Base-by-base conservation (phyloP, 2,329 filamentous ascomycete species). In the Epichloe hybrida region DNA sequence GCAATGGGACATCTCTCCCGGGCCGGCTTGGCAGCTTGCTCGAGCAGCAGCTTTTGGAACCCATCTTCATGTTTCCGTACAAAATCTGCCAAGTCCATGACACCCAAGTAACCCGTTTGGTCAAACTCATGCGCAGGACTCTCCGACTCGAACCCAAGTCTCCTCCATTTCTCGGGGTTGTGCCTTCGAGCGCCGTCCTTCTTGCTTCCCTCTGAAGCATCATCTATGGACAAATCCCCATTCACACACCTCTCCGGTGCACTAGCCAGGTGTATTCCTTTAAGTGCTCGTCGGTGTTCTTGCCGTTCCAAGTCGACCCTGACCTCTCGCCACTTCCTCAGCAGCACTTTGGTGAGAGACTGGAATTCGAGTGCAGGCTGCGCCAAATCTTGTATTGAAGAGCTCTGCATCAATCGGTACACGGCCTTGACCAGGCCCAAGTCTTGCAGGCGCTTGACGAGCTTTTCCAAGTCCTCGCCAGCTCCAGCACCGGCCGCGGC, bases 51-150 rank as follows among this genome's bases (percentile, higher is more conserved):
- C 69, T 95, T 96, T 64, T 95, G 90, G 59, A 95, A 97, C 11
- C 81, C 81, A 62, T 96, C 90, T 64, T 95, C 88, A 62, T 95
- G 84, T 63, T 89, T 95, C 61, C 86, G 80, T 46, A 95, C 88
- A 64, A 88, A 98, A 66, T 97, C 90, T 2, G 89, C 87, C 61
- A 98, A 69, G 65, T 98, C 93, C 90, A 98, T 97, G 80, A 98
- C 88, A 31, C 93, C 93, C 50, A 98, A 69, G 64, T 90, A 97
- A 0, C 93, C 93, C 31, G 86, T 85, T 39, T 80, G 73, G 20
- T 88, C 83, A 62, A 98, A 97, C 59, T 98, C 93, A 59, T 77
- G 76, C 0, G 83, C 83, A 3, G 93, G 93, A 57, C 80, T 90
- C 66, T 98, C 93, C 0, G 86, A 84, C 65, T 93, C 86, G 61